Conservation (phyloP, 192 early-diverging fungal genomes). For the Thoreauomyces humboldtii region DNA sequence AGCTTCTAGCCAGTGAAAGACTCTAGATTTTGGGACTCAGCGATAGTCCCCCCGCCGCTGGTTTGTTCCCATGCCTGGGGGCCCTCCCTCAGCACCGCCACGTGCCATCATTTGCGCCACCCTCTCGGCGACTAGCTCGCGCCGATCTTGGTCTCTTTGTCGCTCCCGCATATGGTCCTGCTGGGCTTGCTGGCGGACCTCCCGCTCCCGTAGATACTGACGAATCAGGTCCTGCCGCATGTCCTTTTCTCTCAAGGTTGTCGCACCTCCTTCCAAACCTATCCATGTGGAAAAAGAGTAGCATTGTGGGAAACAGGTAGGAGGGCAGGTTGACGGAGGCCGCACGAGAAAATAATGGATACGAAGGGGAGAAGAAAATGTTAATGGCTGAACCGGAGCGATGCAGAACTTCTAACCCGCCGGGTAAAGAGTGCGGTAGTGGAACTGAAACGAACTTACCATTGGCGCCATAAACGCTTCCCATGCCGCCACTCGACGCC, state of each 20-base stretch:
- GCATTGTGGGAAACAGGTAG: too few relatives aligned
- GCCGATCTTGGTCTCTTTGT: conserved; percentile 24
- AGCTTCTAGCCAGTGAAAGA: too few relatives aligned
- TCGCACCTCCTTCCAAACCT: conserved; percentile 31
- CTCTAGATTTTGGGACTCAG: too few relatives aligned
- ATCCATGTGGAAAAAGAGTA: too few relatives aligned
- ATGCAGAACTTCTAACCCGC: too few relatives aligned
- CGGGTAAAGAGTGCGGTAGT: too few relatives aligned
- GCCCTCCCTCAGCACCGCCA: background rate
- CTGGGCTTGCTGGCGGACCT: conserved; percentile 13
- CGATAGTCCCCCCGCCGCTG: conserved; percentile 22
- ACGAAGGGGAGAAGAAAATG: too few relatives aligned
- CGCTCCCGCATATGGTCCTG: conserved; percentile 17
- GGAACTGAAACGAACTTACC: too few relatives aligned
- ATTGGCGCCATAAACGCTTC: conserved; percentile 27
- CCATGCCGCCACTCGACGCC: background rate
- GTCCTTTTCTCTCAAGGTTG: conserved; percentile 25
- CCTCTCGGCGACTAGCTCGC: conserved; percentile 24
- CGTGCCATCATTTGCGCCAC: conserved; percentile 29
- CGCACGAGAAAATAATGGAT: too few relatives aligned
- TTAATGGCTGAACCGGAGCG: too few relatives aligned
- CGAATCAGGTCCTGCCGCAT: conserved; percentile 27
- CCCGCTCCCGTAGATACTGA: conserved; percentile 26
- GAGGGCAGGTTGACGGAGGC: too few relatives aligned
- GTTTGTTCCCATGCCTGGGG: conserved; percentile 18